phyloP scores from a whole-genome alignment of 1,284 basidiomycete genomes.

The Cutaneotrichosporon cutaneum region DNA sequence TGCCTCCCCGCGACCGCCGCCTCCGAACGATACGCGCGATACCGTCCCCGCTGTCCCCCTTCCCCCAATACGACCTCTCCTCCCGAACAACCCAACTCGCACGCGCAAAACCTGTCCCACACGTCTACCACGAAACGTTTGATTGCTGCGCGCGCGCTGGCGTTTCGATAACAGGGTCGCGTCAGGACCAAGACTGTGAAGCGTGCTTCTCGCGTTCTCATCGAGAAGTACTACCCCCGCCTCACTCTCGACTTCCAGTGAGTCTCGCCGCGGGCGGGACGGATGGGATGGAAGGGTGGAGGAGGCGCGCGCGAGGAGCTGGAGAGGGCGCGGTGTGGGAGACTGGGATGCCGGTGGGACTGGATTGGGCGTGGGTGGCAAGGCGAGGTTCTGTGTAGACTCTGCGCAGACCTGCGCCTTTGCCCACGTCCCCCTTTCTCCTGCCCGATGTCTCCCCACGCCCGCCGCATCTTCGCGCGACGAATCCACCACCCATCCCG shows the following conservation, averaged over 20 bases:
- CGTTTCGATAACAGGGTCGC: slow-evolving; percentile 69
- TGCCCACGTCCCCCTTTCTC: not conserved
- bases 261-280: slow-evolving; percentile 28
- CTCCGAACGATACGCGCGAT: slow-evolving; percentile 1
- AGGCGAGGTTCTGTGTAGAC: not conserved
- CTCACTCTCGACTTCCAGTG: slow-evolving; percentile 91
- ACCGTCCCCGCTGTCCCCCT: not conserved
- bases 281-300: not conserved
- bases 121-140: not conserved
- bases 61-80: not conserved
- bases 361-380: not conserved
- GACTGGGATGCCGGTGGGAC: not conserved
- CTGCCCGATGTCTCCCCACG: not conserved
- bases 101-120: not conserved
- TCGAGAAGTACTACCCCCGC: slow-evolving; percentile 99
- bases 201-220: slow-evolving; percentile 97
- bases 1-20: slow-evolving; percentile 5
- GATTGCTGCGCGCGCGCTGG: not conserved
- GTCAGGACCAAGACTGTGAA: slow-evolving; percentile 99
- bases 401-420: not conserved
- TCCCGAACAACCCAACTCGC: not conserved
- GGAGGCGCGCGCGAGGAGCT: not conserved
- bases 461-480: not conserved
- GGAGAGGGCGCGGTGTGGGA: not conserved
- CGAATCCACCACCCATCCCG: not conserved